Conservation (phyloP, 345 rosid genomes). For the Camelina neglecta region DNA sequence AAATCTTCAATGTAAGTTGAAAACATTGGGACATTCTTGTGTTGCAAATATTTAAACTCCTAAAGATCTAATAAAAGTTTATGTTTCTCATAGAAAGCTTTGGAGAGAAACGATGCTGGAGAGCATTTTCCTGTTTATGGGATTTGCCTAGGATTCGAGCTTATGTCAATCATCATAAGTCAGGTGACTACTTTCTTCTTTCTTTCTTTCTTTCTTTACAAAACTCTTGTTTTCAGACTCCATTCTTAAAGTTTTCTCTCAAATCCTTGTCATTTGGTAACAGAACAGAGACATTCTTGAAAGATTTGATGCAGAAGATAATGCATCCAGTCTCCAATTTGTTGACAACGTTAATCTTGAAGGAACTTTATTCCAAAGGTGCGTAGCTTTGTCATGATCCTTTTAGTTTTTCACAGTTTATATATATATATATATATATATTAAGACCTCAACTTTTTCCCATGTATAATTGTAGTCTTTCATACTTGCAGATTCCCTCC, state of each 20-base stretch:
- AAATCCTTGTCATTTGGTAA: constrained; percentile 34
- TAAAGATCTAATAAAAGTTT: neutral
- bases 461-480: neutral
- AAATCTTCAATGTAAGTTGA: constrained; percentile 56
- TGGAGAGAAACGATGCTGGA: constrained; percentile 78
- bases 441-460: neutral
- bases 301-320: constrained; percentile 63
- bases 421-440: no score
- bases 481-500: constrained; percentile 64
- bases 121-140: constrained; percentile 85
- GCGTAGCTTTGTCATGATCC: constrained; percentile 20
- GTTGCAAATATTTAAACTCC: neutral
- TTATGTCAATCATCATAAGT: constrained; percentile 79
- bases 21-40: no score
- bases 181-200: constrained; percentile 53
- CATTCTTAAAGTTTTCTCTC: neutral
- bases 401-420: neutral
- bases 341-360: constrained; percentile 53
- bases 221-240: neutral
- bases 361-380: constrained; percentile 93
- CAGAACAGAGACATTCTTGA: constrained; percentile 86
- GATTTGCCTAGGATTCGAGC: constrained; percentile 83
- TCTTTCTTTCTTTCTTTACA: neutral
- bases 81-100: constrained; percentile 59
- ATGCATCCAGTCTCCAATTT: constrained; percentile 88